Evolutionary conservation across 208 protist species (phyloP).

Genomic region (Herpetomonas samuelpessoai): DNA sequence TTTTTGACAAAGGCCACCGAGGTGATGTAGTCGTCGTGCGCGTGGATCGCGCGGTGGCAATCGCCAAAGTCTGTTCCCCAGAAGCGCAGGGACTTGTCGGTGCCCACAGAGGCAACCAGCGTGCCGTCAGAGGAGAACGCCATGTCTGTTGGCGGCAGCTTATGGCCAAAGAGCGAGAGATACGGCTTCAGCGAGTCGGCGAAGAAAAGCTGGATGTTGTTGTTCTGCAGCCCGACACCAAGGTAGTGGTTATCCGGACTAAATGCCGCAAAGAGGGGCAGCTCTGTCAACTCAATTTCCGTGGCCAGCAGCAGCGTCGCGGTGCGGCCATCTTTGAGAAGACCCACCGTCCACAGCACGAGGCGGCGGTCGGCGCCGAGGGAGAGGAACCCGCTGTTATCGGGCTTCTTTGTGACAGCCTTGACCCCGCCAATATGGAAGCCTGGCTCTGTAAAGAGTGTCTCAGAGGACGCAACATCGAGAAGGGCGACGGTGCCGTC

Average conservation of each 20-base stretch:
- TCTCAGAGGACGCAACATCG: slow-evolving; percentile 57
- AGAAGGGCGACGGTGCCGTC: slow-evolving; percentile 71
- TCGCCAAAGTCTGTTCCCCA: slow-evolving; percentile 98
- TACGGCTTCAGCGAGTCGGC: slow-evolving; percentile 97
- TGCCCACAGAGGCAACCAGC: slow-evolving; percentile 94
- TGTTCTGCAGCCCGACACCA: slow-evolving; percentile 96
- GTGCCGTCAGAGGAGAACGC: slow-evolving; percentile 93
- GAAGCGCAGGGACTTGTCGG: slow-evolving; percentile 99
- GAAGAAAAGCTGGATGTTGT: slow-evolving; percentile 98
- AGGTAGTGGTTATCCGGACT: slow-evolving; percentile 86
- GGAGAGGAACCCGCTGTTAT: slow-evolving; percentile 69
- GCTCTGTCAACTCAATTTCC: slow-evolving; percentile 94
- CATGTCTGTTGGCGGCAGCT: slow-evolving; percentile 94
- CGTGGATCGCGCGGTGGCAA: slow-evolving; percentile 97
- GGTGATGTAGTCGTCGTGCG: slow-evolving; percentile 97
- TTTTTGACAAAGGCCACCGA: slow-evolving; percentile 93
- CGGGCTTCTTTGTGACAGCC: slow-evolving; percentile 39
- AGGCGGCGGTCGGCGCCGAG: slow-evolving; percentile 83
- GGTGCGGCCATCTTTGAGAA: slow-evolving; percentile 30
- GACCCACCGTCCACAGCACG: slow-evolving; percentile 72
- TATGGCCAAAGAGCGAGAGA: slow-evolving; percentile 98
- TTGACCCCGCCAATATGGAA: slow-evolving; percentile 85
- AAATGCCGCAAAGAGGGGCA: slow-evolving; percentile 86
- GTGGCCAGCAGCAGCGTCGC: slow-evolving; percentile 58
- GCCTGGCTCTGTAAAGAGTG: slow-evolving; percentile 84